Percentiles rank a stretch among this genome's conserved stretches.
Evolutionary conservation across 108 stramenopile species (phyloP).

Genomic region (Nitzschia putrida): DNA sequence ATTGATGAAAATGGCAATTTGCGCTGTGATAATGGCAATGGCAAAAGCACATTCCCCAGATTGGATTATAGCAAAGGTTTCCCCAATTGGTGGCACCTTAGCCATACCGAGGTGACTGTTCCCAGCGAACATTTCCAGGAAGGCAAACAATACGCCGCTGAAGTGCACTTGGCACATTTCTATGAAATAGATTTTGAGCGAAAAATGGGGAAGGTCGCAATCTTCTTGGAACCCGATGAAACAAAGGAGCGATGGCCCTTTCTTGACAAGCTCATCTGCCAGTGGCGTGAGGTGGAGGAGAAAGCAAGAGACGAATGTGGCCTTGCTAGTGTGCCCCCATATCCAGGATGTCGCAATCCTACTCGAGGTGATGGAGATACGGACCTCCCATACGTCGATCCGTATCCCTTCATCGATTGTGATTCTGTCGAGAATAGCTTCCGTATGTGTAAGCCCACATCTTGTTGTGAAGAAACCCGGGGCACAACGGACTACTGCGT

Average conservation of each 20-base stretch:
- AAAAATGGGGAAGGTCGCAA: conserved; percentile 36
- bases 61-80: conserved; percentile 51
- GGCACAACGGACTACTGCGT: conserved; percentile 5
- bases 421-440: conserved; percentile 13
- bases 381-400: neutral
- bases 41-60: conserved; percentile 24
- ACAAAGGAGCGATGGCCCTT: conserved; percentile 31
- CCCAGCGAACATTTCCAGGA: conserved; percentile 60
- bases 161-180: conserved; percentile 56
- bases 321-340: conserved; percentile 27
- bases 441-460: conserved; percentile 21
- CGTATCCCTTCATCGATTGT: conserved; percentile 25
- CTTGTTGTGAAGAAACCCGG: conserved; percentile 7
- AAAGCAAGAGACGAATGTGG: conserved; percentile 36
- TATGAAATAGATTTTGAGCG: conserved; percentile 34
- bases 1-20: conserved; percentile 26
- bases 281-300: conserved; percentile 44
- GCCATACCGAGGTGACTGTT: conserved; percentile 61
- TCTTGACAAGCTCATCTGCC: conserved; percentile 46
- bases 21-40: conserved; percentile 24
- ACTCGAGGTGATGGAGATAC: neutral
- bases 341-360: conserved; percentile 36
- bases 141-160: conserved; percentile 64
- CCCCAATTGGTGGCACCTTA: conserved; percentile 43
- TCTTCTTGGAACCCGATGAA: conserved; percentile 39